Base-by-base conservation (phyloP, 2,329 filamentous ascomycete genomes). In the Cercospora beticola region DNA sequence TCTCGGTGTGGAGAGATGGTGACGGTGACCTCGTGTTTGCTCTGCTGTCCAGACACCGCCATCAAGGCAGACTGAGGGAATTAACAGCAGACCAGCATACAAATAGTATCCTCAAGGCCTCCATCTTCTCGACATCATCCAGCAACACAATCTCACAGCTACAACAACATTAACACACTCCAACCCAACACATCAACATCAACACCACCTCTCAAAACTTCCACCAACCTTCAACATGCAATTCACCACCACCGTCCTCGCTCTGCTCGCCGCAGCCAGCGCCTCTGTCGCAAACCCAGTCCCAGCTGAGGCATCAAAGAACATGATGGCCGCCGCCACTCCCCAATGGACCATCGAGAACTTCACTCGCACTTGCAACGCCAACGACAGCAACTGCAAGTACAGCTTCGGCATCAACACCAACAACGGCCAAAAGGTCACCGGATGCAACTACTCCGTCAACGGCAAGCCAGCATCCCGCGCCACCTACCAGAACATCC, bases 401-500 rank as follows among this genome's bases (percentile, higher is more conserved):
- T 72, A 69, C 70, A 62, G 36, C 63, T 73, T 67, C 65, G 64
- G 33, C 54, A 70, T 73, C 70, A 71, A 73, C 65, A 69, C 66
- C 62, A 70, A 72, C 68, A 66, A 68, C 61, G 65, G 66, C 57
- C 43, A 28, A n/a, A 43, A 49, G 5, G 58, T 60, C n/a, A 71
- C 67, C 30, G 21, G 23, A 5, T 74, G 72, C 68, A 56, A 10
- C 58, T 74, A 71, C 69, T 40, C 57, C 3, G 68, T 72, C 65
- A 68, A 28, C 60, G 72, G 71, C 56, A 65, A 57, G 23, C 67
- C 71, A 26, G 72, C 71, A 14, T 58, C 67, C 4, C 68, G 56
- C 4, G 67, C 72, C 36, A 31, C 63, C 14, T 73, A 71, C 67
- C 64, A 63, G 54, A 67, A 67, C 40, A 43, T 70, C 52, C 49